Conservation (phyloP, 2,329 filamentous ascomycete genomes). For the Arthroderma uncinatum region DNA sequence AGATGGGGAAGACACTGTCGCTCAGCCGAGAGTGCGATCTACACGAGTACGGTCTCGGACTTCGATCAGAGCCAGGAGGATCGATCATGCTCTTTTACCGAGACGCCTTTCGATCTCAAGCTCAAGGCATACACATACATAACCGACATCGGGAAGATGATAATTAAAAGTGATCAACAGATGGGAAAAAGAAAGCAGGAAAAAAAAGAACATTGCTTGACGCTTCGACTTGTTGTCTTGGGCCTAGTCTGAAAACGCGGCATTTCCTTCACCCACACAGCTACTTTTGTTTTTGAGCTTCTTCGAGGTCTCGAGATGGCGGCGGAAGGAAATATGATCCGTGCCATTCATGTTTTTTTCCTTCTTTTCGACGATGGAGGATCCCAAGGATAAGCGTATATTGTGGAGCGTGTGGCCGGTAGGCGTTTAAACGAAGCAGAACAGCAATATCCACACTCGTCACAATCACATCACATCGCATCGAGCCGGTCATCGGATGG, state of each 20-base stretch:
- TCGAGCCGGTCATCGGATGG: background rate
- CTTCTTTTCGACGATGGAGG: background rate
- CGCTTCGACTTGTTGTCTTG: constrained; percentile 1
- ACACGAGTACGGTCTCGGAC: background rate
- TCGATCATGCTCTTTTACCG: background rate
- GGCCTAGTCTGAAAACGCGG: background rate
- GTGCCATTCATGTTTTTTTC: background rate
- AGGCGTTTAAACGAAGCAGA: background rate
- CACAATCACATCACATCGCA: constrained; percentile 4
- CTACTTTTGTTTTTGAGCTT: background rate
- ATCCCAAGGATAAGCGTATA: background rate
- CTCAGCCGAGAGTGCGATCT: background rate
- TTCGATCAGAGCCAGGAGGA: no score
- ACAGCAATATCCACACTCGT: background rate
- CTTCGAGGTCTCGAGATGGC: background rate
- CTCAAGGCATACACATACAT: background rate
- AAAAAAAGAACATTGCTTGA: background rate
- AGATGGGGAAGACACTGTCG: no score
- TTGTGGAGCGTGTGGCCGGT: background rate
- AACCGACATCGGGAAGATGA: background rate
- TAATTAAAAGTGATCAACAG: background rate
- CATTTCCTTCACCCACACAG: background rate
- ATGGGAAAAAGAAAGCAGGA: background rate
- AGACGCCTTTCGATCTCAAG: background rate
- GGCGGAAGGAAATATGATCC: background rate